Evolutionary conservation across 306 rosid genomes (phyloP), one percentile per base, ranked within the genome.

Genomic region (Erythrophleum fordii): DNA sequence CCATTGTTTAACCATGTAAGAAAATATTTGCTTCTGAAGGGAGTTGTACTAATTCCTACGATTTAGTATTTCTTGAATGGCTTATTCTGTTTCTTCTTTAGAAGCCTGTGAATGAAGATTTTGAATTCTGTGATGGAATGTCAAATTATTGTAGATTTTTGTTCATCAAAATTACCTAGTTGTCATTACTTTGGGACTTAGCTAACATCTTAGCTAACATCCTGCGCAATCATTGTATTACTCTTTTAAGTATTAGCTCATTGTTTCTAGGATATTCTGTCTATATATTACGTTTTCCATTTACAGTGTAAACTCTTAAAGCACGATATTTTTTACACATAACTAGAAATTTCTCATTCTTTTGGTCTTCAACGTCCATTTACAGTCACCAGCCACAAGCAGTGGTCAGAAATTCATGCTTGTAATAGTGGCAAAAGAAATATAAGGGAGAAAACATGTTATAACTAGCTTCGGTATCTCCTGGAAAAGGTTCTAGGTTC

Each of bases 1-100:
- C 82, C 72, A 69, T 75, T 81, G 60, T 85, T 84, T 72, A 85
- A 31, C 73, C 83, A 62, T 78, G 77, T 60, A 37, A 82, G 55
- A 72, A 86, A 84, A 69, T 77, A 41, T 77, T 45, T 77, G 78
- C 82, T 77, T 82, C 62, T 58, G 13, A 69, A 61, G 60, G 80
- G 82, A 79, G 55, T 77, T 85, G 49, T 41, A 55, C 60, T 52
- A 39, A 78, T 67, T 86, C 73, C 64, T 68, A 74, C 56, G 83
- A 68, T 77, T 83, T 52, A 76, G 75, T 76, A 60, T 80, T 82
- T 82, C 71, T 77, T 77, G 42, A 68, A 70, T 42, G 65, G 58
- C 65, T 39, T 69, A 45, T 42, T 31, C 23, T 35, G 1, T 73
- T 39, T 83, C 70, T 3, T 45, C 35, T 48, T 28, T 4, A 29